phyloP scores from a whole-genome alignment of 768 basidiomycete genomes.

The Boletus pseudopeckii region DNA sequence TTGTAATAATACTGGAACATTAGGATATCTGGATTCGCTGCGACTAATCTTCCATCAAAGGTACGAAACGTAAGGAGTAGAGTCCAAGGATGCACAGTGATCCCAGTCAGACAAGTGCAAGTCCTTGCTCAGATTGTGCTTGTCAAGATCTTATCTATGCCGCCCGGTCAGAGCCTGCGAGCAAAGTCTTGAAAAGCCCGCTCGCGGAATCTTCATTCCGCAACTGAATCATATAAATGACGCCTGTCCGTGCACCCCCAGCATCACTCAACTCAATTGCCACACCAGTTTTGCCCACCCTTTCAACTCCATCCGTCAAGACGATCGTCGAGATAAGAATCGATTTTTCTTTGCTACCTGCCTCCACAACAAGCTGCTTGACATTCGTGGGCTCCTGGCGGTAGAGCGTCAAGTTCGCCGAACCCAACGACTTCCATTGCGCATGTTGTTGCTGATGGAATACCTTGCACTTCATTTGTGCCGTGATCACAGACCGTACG shows the following conservation, averaged over 20 bases:
- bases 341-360: constrained; percentile 69
- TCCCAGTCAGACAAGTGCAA: background rate
- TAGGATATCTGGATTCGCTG: constrained; percentile 9
- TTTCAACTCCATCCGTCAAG: constrained; percentile 91
- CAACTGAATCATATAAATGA: constrained; percentile 96
- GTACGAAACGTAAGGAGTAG: background rate
- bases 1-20: constrained; percentile 3
- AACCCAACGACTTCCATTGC: constrained; percentile 96
- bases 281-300: constrained; percentile 98
- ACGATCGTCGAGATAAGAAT: constrained; percentile 94
- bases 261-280: constrained; percentile 90
- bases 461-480: constrained; percentile 97
- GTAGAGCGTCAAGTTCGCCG: constrained; percentile 85
- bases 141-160: constrained; percentile 8
- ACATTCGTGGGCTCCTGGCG: constrained; percentile 79
- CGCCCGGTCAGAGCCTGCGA: constrained; percentile 82
- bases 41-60: background rate
- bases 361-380: constrained; percentile 95
- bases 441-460: constrained; percentile 93
- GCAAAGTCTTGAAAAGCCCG: constrained; percentile 80
- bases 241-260: constrained; percentile 84
- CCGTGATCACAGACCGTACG: constrained; percentile 71
- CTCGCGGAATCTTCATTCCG: constrained; percentile 84
- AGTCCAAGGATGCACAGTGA: background rate
- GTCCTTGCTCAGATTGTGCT: background rate